Evolutionary conservation across 2,329 filamentous ascomycete species (phyloP).

Genomic region (Aspergillus sergii): DNA sequence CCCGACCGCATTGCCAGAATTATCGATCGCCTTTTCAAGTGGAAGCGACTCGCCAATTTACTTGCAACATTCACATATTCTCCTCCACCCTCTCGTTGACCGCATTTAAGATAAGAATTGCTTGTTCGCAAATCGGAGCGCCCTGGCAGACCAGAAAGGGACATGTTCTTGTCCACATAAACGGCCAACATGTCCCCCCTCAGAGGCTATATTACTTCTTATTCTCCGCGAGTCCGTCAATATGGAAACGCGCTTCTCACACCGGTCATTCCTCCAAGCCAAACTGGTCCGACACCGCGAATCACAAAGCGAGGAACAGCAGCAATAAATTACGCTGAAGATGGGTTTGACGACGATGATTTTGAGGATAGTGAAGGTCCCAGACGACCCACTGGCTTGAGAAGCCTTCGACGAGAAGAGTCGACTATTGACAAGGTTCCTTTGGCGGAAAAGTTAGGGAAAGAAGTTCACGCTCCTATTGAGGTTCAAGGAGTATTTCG

Average conservation of each 20-base stretch:
- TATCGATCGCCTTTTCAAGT: not conserved
- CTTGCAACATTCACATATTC: slow-evolving; percentile 3
- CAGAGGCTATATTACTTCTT: slow-evolving; percentile 87
- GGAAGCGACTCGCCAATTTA: not conserved
- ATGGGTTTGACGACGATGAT: slow-evolving; percentile 80
- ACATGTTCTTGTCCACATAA: slow-evolving; percentile 38
- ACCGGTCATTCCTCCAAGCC: slow-evolving; percentile 73
- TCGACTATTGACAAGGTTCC: slow-evolving; percentile 64
- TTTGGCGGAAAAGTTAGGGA: slow-evolving; percentile 75
- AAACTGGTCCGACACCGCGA: slow-evolving; percentile 68
- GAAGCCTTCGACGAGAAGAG: slow-evolving; percentile 80
- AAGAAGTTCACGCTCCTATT: slow-evolving; percentile 77
- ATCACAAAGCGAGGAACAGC: slow-evolving; percentile 98
- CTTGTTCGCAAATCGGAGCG: slow-evolving; percentile 24
- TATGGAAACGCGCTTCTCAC: slow-evolving; percentile 92
- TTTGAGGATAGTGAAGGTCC: slow-evolving; percentile 67
- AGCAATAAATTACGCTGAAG: slow-evolving; percentile 96
- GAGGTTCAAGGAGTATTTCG: slow-evolving; percentile 88
- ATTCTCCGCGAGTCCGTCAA: slow-evolving; percentile 83
- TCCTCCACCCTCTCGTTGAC: slow-evolving; percentile 17
- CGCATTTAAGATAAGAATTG: not conserved
- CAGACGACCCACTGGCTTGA: slow-evolving; percentile 73
- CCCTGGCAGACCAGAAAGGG: slow-evolving; percentile 28
- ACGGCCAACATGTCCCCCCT: slow-evolving; percentile 59
- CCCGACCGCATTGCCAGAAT: not conserved